Conservation (phyloP, 805 yeast species). For the Brettanomyces anomalus region DNA sequence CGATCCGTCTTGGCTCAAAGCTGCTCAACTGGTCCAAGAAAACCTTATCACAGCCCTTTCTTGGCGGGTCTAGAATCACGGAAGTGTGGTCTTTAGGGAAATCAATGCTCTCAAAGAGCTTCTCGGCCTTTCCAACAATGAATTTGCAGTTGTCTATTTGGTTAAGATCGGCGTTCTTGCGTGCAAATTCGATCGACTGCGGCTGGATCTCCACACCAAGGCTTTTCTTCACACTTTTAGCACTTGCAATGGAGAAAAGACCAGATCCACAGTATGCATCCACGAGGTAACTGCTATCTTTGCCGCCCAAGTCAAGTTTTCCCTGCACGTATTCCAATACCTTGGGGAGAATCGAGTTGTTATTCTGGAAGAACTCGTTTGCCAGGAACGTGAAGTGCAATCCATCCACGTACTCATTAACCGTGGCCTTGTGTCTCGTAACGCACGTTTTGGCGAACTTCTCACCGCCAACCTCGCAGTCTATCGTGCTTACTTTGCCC, state of each 20-base stretch:
- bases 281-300: slow-evolving; percentile 53
- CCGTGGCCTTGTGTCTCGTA: slow-evolving; percentile 69
- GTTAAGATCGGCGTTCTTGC: slow-evolving; percentile 68
- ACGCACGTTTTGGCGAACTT: slow-evolving; percentile 57
- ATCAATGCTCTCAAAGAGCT: slow-evolving; percentile 69
- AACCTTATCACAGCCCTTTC: slow-evolving; percentile 91
- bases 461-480: slow-evolving; percentile 9
- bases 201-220: slow-evolving; percentile 93
- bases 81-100: slow-evolving; percentile 73
- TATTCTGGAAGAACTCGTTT: slow-evolving; percentile 94
- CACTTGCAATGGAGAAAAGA: slow-evolving; percentile 79
- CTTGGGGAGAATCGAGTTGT: slow-evolving; percentile 78
- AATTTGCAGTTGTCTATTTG: slow-evolving; percentile 69
- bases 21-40: slow-evolving; percentile 79
- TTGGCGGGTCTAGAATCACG: slow-evolving; percentile 91
- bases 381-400: slow-evolving; percentile 81
- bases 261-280: slow-evolving; percentile 98
- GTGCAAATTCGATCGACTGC: slow-evolving; percentile 84
- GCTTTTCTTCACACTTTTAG: slow-evolving; percentile 70
- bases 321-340: slow-evolving; percentile 76
- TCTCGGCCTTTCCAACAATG: slow-evolving; percentile 87
- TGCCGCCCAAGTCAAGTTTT: slow-evolving; percentile 39
- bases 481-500: slow-evolving; percentile 11
- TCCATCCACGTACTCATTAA: slow-evolving; percentile 68
- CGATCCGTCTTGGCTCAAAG: slow-evolving; percentile 76